Percentiles rank a stretch among this genome's conserved stretches.
Conservation (phyloP, 805 yeast genomes). For the Suhomyces pyralidae region DNA sequence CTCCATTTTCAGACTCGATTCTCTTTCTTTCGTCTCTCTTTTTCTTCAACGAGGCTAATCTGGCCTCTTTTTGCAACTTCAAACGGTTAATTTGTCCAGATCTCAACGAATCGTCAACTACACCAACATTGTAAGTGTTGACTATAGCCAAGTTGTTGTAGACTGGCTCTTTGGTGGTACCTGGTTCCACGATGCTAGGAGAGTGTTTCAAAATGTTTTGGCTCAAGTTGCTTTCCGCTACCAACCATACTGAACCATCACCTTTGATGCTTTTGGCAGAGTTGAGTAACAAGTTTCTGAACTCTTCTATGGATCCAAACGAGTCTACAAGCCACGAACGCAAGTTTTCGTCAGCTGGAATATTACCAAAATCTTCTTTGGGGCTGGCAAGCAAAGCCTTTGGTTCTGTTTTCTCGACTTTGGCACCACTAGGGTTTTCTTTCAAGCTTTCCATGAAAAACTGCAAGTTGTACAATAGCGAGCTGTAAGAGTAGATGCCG, state of each 20-base stretch:
- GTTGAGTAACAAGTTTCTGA: constrained; percentile 64
- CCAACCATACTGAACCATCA: constrained; percentile 88
- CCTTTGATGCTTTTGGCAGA: constrained; percentile 76
- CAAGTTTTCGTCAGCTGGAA: constrained; percentile 34
- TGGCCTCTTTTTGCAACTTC: constrained; percentile 32
- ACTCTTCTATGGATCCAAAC: constrained; percentile 76
- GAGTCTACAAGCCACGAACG: constrained; percentile 50
- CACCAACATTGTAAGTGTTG: constrained; percentile 87
- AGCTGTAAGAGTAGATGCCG: constrained; percentile 43
- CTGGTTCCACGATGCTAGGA: constrained; percentile 10
- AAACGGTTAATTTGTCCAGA: constrained; percentile 50
- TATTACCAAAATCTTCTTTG: constrained; percentile 30
- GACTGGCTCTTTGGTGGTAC: constrained; percentile 8
- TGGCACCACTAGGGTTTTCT: constrained; percentile 17
- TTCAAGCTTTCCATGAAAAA: constrained; percentile 47
- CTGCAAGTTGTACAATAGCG: constrained; percentile 47
- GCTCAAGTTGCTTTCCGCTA: constrained; percentile 51
- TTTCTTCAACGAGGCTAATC: constrained; percentile 22
- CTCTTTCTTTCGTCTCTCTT: constrained; percentile 22
- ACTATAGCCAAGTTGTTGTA: constrained; percentile 59
- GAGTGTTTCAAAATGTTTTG: constrained; percentile 23
- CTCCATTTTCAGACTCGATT: constrained; percentile 10
- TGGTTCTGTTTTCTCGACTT: constrained; percentile 18
- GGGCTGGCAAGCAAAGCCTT: constrained; percentile 47
- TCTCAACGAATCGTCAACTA: constrained; percentile 63